A percentile compares a stretch with the other conserved stretches of the same genome.
Evolutionary conservation across 352 stramenopile species (phyloP).

Genomic region (Pythium utonaiense): DNA sequence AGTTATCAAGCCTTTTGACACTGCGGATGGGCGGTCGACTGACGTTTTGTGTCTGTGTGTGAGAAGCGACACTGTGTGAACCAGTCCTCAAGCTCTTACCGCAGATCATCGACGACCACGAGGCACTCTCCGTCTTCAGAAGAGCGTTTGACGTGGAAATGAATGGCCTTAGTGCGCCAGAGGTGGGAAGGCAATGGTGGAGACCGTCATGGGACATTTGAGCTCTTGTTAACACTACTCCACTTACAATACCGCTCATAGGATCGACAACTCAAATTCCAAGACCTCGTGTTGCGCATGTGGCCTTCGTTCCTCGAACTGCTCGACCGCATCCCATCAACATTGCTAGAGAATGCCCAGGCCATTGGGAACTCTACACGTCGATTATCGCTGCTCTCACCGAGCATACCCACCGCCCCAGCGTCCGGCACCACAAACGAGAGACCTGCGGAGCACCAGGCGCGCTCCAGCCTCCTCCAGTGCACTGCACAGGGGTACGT

Average conservation of each 20-base stretch:
- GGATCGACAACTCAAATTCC: conserved; percentile 60
- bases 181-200: conserved; percentile 27
- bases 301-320: conserved; percentile 69
- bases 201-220: too few species aligned
- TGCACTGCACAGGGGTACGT: conserved; percentile 54
- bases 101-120: conserved; percentile 66
- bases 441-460: conserved; percentile 17
- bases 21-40: too few species aligned
- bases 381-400: conserved; percentile 20
- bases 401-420: conserved; percentile 4
- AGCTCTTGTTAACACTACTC: too few species aligned
- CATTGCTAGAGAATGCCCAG: conserved; percentile 29
- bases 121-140: conserved; percentile 58
- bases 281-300: conserved; percentile 72
- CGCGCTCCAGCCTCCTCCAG: conserved; percentile 35
- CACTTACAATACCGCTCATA: too few species aligned
- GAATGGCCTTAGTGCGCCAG: conserved; percentile 29
- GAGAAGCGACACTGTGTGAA: conserved; percentile 35
- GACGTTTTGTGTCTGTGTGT: background rate
- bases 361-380: conserved; percentile 5
- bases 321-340: conserved; percentile 35
- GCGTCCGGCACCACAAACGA: conserved; percentile 16
- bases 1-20: background rate
- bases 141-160: conserved; percentile 58
- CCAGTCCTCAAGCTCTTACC: conserved; percentile 66